Evolutionary conservation across 768 basidiomycete species (phyloP).

Genomic region (Mycena filopes): DNA sequence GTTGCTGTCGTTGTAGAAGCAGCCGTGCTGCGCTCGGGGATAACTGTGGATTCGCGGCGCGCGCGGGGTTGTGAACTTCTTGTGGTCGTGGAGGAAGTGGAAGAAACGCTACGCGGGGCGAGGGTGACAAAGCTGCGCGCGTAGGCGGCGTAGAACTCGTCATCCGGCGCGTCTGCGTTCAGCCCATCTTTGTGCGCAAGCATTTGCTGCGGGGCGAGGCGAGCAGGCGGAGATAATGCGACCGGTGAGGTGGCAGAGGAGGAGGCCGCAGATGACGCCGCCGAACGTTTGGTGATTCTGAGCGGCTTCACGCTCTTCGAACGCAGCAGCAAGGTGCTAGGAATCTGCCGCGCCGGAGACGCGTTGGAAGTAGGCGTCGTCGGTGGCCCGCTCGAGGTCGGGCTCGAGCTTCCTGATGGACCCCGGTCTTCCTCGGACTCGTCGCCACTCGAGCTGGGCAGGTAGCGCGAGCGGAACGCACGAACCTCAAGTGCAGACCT

Average conservation of each 20-base stretch:
- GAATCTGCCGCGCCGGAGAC: not conserved
- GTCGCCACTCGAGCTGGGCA: not conserved
- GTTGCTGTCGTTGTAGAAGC: too few species aligned
- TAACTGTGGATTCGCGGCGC: too few species aligned
- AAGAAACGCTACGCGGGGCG: not conserved
- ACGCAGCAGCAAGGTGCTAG: not conserved
- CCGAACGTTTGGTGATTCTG: not conserved
- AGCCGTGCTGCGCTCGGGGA: too few species aligned
- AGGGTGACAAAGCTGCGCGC: not conserved
- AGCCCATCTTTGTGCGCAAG: too few species aligned
- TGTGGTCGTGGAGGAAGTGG: not conserved
- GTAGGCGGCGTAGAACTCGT: constrained; percentile 7
- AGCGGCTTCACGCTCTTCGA: not conserved
- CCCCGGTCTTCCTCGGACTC: not conserved
- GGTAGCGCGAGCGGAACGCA: not conserved
- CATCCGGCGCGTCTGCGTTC: not conserved
- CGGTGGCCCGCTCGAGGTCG: constrained; percentile 2
- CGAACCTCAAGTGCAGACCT: not conserved
- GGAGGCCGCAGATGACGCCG: not conserved
- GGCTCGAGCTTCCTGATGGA: not conserved
- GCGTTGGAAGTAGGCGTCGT: constrained; percentile 1
- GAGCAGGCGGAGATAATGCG: too few species aligned
- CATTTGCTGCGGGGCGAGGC: too few species aligned
- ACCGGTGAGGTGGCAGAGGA: not conserved
- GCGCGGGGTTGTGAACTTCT: too few species aligned